These are phyloP conservation scores for Fusarium equiseti DNA, from an alignment of 2,329 filamentous ascomycete genomes.

Conservation along the genomic window DNA sequence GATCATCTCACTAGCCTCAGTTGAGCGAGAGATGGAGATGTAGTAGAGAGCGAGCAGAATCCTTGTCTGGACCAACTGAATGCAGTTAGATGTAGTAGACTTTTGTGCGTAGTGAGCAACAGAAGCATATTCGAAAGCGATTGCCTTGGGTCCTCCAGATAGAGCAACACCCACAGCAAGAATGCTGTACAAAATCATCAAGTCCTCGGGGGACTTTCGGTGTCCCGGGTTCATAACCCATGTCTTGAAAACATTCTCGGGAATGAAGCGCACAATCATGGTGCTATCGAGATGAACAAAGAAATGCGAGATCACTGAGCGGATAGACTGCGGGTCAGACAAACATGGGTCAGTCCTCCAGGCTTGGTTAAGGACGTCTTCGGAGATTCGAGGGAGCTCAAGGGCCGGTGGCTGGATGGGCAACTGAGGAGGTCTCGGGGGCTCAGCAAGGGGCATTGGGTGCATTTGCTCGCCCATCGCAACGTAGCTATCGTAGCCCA, in stretches of 20 bases:
- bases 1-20: conserved; percentile 72
- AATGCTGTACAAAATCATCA: conserved; percentile 61
- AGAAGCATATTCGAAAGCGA: conserved; percentile 57
- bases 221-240: conserved; percentile 54
- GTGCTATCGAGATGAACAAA: conserved; percentile 58
- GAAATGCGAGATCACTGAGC: conserved; percentile 56
- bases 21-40: conserved; percentile 69
- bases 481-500: conserved; percentile 61
- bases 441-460: conserved; percentile 52
- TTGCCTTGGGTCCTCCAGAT: conserved; percentile 54
- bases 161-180: conserved; percentile 56
- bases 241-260: conserved; percentile 55
- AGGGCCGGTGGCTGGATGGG: conserved; percentile 53
- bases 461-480: conserved; percentile 51
- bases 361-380: conserved; percentile 61
- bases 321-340: conserved; percentile 57
- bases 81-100: conserved; percentile 45
- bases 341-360: conserved; percentile 66
- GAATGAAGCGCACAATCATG: conserved; percentile 58
- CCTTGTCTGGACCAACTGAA: conserved; percentile 76
- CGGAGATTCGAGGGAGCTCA: conserved; percentile 62
- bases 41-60: conserved; percentile 76
- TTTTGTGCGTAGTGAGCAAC: conserved; percentile 69
- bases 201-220: conserved; percentile 57
- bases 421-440: conserved; percentile 52